Evolutionary conservation across 257 asterid genomes (phyloP).

Genomic region (Solanum habrochaites): DNA sequence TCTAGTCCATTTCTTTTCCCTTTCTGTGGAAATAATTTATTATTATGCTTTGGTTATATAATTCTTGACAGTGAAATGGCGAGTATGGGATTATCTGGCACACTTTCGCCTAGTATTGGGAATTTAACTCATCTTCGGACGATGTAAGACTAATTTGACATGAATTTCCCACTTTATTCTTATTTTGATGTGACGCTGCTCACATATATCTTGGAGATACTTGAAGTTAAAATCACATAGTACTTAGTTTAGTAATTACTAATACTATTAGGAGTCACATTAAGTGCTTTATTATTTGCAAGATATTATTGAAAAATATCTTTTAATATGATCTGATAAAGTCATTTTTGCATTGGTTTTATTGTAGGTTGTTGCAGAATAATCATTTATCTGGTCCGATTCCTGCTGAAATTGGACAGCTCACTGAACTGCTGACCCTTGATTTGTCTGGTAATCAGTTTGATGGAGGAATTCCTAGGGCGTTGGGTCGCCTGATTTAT

Average conservation of each 20-base stretch:
- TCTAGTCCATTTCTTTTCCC: not conserved
- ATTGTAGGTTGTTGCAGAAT: slow-evolving; percentile 62
- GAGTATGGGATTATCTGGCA: slow-evolving; percentile 66
- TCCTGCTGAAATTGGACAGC: slow-evolving; percentile 75
- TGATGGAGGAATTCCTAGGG: slow-evolving; percentile 63
- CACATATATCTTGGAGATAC: not conserved
- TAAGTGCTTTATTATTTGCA: not conserved
- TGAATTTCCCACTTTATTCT: not conserved
- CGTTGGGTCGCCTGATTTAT: slow-evolving; percentile 45
- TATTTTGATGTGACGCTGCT: not conserved
- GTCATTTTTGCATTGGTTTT: not conserved
- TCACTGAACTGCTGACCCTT: slow-evolving; percentile 56
- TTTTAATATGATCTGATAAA: not conserved
- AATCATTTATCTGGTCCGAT: slow-evolving; percentile 53
- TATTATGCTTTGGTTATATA: not conserved
- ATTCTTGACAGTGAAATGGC: slow-evolving; percentile 62
- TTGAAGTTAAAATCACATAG: not conserved
- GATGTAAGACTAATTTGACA: slow-evolving; percentile 17
- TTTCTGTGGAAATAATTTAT: not conserved
- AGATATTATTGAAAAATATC: not conserved
- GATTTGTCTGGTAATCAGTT: slow-evolving; percentile 82
- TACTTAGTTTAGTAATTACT: not conserved
- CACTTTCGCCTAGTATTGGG: slow-evolving; percentile 73
- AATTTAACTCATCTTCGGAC: slow-evolving; percentile 67
- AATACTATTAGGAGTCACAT: not conserved